These are phyloP conservation scores for Cornus suecica DNA, from an alignment of 148 eudicot genomes.

Conservation along the genomic window DNA sequence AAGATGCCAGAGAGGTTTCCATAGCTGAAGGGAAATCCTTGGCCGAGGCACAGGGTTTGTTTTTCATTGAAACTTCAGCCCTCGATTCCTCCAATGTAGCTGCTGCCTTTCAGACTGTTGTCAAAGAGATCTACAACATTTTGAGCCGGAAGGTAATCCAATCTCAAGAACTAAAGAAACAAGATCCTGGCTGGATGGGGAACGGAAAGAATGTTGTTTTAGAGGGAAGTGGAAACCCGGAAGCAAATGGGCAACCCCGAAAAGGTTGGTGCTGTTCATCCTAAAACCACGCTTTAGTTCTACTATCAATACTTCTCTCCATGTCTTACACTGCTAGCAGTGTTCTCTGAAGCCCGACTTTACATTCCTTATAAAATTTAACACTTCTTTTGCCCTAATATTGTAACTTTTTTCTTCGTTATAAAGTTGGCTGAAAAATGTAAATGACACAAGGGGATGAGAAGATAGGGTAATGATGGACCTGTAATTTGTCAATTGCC, in stretches of 20 bases:
- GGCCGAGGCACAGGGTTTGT: conserved; percentile 81
- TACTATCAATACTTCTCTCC: neutral
- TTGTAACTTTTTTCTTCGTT: neutral
- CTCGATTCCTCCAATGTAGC: conserved; percentile 82
- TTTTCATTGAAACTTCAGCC: conserved; percentile 93
- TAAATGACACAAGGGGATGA: neutral
- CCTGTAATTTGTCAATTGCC: too few relatives aligned
- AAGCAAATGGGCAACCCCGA: conserved; percentile 23
- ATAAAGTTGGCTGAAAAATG: conserved; percentile 9
- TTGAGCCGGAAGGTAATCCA: conserved; percentile 87
- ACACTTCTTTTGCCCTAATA: neutral
- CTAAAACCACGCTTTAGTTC: neutral
- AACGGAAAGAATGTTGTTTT: conserved; percentile 78
- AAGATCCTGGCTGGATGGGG: conserved; percentile 50
- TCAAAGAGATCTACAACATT: conserved; percentile 73
- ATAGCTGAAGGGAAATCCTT: conserved; percentile 78
- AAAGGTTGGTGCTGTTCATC: conserved; percentile 51
- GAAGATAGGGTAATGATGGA: neutral
- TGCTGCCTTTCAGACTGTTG: conserved; percentile 81
- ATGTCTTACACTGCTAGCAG: neutral
- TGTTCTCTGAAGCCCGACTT: neutral
- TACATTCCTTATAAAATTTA: neutral
- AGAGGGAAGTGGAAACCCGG: conserved; percentile 37
- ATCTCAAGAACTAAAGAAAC: conserved; percentile 70
- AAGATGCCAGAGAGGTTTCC: conserved; percentile 80